Evolutionary conservation across 75 land plant genomes (phyloP).

Genomic region (Pseudotsuga menziesii): DNA sequence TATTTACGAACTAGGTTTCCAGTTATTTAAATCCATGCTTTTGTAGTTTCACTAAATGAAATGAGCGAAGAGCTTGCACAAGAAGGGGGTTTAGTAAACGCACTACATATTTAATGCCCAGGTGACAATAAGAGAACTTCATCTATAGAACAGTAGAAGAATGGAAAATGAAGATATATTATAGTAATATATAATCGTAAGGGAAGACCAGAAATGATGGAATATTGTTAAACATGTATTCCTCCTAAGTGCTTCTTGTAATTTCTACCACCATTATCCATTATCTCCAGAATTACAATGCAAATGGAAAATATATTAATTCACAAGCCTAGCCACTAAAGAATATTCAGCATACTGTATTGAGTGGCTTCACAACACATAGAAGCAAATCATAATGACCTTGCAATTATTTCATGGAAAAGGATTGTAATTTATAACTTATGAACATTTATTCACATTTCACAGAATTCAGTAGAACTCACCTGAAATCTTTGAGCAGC

Average conservation of each 20-base stretch:
- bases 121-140: background rate
- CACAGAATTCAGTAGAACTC: background rate
- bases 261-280: background rate
- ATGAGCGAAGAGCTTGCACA: background rate
- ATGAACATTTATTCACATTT: background rate
- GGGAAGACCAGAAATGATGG: background rate
- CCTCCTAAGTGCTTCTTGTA: background rate
- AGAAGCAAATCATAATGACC: background rate
- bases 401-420: background rate
- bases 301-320: background rate
- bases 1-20: background rate
- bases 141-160: background rate
- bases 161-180: background rate
- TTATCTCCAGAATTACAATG: background rate
- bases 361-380: conserved; percentile 2
- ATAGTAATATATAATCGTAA: background rate
- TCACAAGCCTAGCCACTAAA: background rate
- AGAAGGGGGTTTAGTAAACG: background rate
- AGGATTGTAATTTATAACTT: background rate
- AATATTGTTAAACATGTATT: background rate
- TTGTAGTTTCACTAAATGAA: background rate
- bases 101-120: background rate
- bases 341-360: background rate
- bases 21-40: too few relatives aligned
- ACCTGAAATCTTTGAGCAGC: conserved; percentile 50